Percentiles rank a stretch among this genome's conserved stretches.
Evolutionary conservation across 768 basidiomycete genomes (phyloP).

Genomic region (Psilocybe cubensis): DNA sequence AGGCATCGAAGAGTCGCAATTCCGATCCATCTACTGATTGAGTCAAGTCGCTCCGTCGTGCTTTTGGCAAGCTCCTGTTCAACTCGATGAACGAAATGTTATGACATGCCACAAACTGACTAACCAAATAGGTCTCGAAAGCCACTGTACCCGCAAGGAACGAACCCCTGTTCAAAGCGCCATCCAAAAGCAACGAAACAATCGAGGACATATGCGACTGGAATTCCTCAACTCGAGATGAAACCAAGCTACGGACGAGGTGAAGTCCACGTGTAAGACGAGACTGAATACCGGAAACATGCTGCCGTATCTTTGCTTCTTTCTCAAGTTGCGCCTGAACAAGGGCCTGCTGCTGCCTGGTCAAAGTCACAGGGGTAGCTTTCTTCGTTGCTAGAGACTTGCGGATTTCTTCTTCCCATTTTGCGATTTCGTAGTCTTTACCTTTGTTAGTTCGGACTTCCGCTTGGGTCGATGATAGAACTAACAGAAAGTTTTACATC

Average conservation of each 20-base stretch:
- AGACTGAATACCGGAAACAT: constrained; percentile 56
- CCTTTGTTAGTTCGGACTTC: constrained; percentile 64
- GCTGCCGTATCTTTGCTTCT: constrained; percentile 69
- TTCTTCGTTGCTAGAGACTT: constrained; percentile 85
- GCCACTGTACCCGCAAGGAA: constrained; percentile 64
- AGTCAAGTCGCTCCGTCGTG: constrained; percentile 75
- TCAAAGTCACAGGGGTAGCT: constrained; percentile 55
- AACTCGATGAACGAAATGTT: background rate
- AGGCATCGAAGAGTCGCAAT: constrained; percentile 82
- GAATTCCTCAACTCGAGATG: constrained; percentile 52
- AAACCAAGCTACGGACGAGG: constrained; percentile 67
- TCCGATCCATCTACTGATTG: constrained; percentile 72
- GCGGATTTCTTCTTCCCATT: constrained; percentile 96
- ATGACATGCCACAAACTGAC: constrained; percentile 35
- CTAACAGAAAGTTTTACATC: constrained; percentile 37
- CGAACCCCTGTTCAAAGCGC: constrained; percentile 61
- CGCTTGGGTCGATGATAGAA: constrained; percentile 64
- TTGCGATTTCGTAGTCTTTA: constrained; percentile 86
- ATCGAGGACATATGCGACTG: constrained; percentile 59
- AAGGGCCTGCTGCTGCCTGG: constrained; percentile 86
- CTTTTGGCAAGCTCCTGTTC: constrained; percentile 67
- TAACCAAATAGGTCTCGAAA: constrained; percentile 81
- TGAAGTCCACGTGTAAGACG: constrained; percentile 68
- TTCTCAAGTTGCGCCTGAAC: constrained; percentile 83
- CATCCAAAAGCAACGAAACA: constrained; percentile 63